phyloP scores from a whole-genome alignment of 139 green algal species.

The Protoeuglena noctilucae region DNA sequence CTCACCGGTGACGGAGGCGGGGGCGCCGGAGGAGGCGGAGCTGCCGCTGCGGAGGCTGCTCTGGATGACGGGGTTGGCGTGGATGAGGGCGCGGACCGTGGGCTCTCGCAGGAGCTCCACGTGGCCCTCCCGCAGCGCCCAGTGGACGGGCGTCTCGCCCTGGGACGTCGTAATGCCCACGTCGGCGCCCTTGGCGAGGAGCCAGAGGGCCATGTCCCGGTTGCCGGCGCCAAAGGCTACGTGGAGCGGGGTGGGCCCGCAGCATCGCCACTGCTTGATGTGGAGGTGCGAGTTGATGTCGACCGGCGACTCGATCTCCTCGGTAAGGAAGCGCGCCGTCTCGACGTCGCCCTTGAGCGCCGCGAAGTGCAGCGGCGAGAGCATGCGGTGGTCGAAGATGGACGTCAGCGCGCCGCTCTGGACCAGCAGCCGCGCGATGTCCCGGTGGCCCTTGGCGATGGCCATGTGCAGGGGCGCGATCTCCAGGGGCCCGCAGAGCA shows the following conservation, averaged over 20 bases:
- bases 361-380: neutral
- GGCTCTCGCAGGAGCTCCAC: neutral
- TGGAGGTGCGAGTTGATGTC: neutral
- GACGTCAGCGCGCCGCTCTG: no score
- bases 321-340: neutral
- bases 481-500: neutral
- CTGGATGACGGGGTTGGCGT: neutral
- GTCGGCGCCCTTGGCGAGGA: neutral
- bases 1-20: no score
- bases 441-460: neutral
- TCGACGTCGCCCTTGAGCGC: neutral
- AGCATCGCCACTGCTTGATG: neutral
- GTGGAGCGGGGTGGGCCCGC: neutral
- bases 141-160: neutral
- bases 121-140: neutral
- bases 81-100: neutral
- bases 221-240: neutral
- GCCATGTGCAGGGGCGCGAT: neutral
- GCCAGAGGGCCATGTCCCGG: neutral
- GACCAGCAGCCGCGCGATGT: neutral
- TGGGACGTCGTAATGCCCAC: neutral
- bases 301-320: neutral
- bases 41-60: neutral
- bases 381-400: neutral
- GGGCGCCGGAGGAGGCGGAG: neutral